A percentile compares a stretch with the other conserved stretches of the same genome.
These are phyloP conservation scores for Phytophthora meadii DNA, from an alignment of 352 stramenopile genomes.

Conservation along the genomic window DNA sequence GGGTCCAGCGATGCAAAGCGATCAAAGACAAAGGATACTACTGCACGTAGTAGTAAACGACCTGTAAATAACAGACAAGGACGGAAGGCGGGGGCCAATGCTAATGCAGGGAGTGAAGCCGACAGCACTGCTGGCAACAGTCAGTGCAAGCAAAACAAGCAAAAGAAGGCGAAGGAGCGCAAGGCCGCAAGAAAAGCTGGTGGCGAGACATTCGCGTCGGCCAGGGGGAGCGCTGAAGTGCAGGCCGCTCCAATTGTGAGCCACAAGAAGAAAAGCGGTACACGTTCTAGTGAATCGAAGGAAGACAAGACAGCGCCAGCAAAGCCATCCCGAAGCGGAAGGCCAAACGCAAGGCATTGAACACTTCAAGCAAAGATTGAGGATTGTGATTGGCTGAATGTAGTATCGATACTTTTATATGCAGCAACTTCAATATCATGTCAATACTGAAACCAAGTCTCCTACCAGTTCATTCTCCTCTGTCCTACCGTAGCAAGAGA, in stretches of 20 bases:
- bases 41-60: slow-evolving; percentile 4
- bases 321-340: slow-evolving; percentile 12
- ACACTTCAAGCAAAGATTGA: background rate
- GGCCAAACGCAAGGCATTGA: slow-evolving; percentile 2
- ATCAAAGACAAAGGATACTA: slow-evolving; percentile 16
- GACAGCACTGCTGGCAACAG: slow-evolving; percentile 8
- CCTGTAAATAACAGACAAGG: slow-evolving; percentile 9
- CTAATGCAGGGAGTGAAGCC: background rate
- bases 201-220: slow-evolving; percentile 29
- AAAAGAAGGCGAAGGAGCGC: slow-evolving; percentile 42
- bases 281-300: background rate
- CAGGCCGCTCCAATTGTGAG: slow-evolving; percentile 6
- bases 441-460: slow-evolving; percentile 1
- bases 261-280: slow-evolving; percentile 9
- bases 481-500: too few species aligned
- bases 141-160: slow-evolving; percentile 40
- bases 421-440: slow-evolving; percentile 25
- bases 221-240: background rate
- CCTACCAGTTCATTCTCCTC: background rate
- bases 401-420: slow-evolving; percentile 10
- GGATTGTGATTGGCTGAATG: slow-evolving; percentile 20
- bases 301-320: background rate
- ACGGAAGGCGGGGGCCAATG: slow-evolving; percentile 24
- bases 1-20: slow-evolving; percentile 1
- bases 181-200: slow-evolving; percentile 40